Evolutionary conservation across 805 yeast genomes (phyloP), one percentile per base, ranked within the genome.

Genomic region (Blastobotrys mokoenaii): DNA sequence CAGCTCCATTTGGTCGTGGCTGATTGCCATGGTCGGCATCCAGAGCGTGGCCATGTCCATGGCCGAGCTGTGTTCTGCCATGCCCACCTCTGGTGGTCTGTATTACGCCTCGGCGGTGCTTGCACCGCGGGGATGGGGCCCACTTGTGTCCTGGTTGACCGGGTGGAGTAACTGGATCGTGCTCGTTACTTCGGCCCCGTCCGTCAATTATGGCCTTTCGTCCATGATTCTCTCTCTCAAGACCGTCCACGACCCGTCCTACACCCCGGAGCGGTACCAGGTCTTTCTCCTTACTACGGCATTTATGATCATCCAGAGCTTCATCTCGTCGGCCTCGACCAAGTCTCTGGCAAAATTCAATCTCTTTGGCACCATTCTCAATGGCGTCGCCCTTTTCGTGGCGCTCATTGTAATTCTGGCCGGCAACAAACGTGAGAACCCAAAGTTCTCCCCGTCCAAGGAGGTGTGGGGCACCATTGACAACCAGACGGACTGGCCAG

Each of bases 1-100:
- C 0, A 77, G 72, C 8, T 77, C 81, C 3, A 69, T 79, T 46
- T 82, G 89, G 89, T 83, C 85, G 40, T 83, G 90, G 89, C 61
- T 79, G 40, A 55, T 77, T 12, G 71, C 84, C 30, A 71, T 79
- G 3, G 48, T 68, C 9, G 76, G 79, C 53, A 78, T 82, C 46
- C 56, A 80, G 45, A 57, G 69, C 8, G 72, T 79, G n/a, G 87
- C 86, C 14, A 50, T 73, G 6, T 69, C 82, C 14, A 74, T 83
- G 79, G 83, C 84, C 0, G 86, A 81, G 57, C 67, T 80, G 29
- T 73, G 82, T 10, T 70, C 77, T 20, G 78, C 83, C 4, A 76
- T 76, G 64, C 87, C 87, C 34, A 79, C 83, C 6, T 69, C 81
- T 9, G 76, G 83, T 22, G 86, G 86, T 39, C 71, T 82, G 7